phyloP scores from a whole-genome alignment of 2,329 filamentous ascomycete species.

The Ustilaginoidea virens region DNA sequence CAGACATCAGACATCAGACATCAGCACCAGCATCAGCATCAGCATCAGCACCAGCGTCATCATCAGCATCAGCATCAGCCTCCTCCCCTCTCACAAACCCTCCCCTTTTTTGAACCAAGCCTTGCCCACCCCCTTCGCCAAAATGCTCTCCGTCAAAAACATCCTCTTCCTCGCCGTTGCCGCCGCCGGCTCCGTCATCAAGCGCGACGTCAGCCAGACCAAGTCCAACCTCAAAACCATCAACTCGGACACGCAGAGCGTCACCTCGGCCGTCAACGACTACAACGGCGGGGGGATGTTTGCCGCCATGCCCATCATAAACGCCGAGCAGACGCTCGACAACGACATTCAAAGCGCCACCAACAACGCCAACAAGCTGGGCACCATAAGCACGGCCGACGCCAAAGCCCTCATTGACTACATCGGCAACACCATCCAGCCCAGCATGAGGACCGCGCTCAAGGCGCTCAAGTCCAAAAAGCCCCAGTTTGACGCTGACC shows the following conservation, averaged over 20 bases:
- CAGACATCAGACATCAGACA: too few species aligned
- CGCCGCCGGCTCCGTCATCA: constrained; percentile 3
- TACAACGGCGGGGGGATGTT: constrained; percentile 1
- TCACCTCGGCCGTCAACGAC: not conserved
- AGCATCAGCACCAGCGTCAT: too few species aligned
- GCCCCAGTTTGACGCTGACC: not conserved
- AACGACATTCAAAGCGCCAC: not conserved
- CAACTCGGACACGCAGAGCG: not conserved
- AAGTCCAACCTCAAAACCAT: not conserved
- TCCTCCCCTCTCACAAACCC: too few species aligned
- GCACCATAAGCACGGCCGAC: not conserved
- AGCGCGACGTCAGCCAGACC: constrained; percentile 1
- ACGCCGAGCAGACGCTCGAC: not conserved
- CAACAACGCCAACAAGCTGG: not conserved
- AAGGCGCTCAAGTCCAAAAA: constrained; percentile 1
- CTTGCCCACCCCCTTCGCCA: not conserved
- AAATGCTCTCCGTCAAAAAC: constrained; percentile 5
- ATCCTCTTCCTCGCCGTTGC: constrained; percentile 4
- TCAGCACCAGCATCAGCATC: too few species aligned
- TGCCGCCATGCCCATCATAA: not conserved
- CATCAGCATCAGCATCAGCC: too few species aligned
- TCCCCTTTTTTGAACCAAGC: not conserved
- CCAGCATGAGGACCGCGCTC: not conserved
- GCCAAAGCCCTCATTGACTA: not conserved
- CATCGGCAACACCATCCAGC: not conserved